Base-by-base conservation (phyloP, 768 basidiomycete genomes). In the Russula lepida region DNA sequence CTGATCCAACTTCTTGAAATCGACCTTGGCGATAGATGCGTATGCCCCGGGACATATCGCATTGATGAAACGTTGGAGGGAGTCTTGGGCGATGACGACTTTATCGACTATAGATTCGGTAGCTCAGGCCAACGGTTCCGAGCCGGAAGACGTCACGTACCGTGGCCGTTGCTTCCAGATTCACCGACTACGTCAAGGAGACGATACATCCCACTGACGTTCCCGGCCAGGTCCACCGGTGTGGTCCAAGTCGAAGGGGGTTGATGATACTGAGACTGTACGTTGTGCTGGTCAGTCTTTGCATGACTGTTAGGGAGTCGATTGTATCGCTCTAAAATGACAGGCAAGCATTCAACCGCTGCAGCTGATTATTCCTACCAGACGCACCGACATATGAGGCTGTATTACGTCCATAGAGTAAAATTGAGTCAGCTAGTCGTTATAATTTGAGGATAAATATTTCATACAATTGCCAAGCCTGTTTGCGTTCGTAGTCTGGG, bases 31-130 rank as follows among this genome's bases (percentile, higher is more conserved):
- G 51, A 83, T 71, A 0, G 81, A 80, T 0, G 65, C 60, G 64
- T 83, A 85, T 7, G 84, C 77, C 0, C 80, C 77, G 0, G 83
- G 81, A 52, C 65, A 73, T 7, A 83, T 37, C n/a, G 67, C 67
- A 54, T 84, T 80, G 64, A 82, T 75, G 48, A 84, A 77, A 4
- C 71, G 62, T 62, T 72, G 70, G 11, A 85, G 69, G 1, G 80
- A 79, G 3, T 76, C 72, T 68, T 83, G 81, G 3, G 74, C 73
- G 33, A 85, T 84, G 69, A 85, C 79, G 39, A 85, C 77, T 67
- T 86, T 85, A 63, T 84, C 81, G 47, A 84, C 84, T 83, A 59
- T 13, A 19, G 19, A 52, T 7, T 3, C 17, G 19, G 21, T 17
- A 28, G 17, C 5, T 56, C 2, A 57, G n/a, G n/a, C 23, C 6